Evolutionary conservation across 2,329 filamentous ascomycete species (phyloP).

Genomic region (Fusarium caatingaense): DNA sequence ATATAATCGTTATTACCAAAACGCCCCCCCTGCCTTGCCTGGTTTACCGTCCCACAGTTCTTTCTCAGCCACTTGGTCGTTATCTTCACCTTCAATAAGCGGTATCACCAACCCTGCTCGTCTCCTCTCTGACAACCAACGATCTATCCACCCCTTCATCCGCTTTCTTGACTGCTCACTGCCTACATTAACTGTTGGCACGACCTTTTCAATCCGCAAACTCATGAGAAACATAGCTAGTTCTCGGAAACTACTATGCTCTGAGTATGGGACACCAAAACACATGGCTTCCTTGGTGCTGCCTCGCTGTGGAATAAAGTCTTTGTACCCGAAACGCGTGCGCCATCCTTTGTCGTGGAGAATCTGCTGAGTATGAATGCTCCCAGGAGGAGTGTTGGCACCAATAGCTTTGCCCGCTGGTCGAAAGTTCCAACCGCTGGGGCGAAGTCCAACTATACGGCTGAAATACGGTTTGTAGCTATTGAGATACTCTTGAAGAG

Average conservation of each 20-base stretch:
- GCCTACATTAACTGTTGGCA: conserved; percentile 90
- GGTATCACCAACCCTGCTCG: conserved; percentile 64
- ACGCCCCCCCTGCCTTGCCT: conserved; percentile 53
- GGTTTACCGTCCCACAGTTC: conserved; percentile 56
- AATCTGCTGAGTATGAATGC: conserved; percentile 62
- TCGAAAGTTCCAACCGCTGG: conserved; percentile 93
- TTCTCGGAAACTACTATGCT: conserved; percentile 95
- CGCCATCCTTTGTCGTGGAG: conserved; percentile 77
- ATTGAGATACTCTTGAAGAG: conserved; percentile 88
- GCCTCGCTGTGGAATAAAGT: conserved; percentile 84
- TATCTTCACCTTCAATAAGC: conserved; percentile 55
- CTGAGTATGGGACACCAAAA: conserved; percentile 94
- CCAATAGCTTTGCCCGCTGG: conserved; percentile 70
- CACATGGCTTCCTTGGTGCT: conserved; percentile 85
- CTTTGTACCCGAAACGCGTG: conserved; percentile 74
- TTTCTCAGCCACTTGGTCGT: conserved; percentile 43
- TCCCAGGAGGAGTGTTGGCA: conserved; percentile 61
- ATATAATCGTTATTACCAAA: conserved; percentile 49
- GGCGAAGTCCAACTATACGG: conserved; percentile 89
- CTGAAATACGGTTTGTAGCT: conserved; percentile 84
- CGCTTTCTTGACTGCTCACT: conserved; percentile 66
- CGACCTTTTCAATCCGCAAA: conserved; percentile 85
- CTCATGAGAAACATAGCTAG: conserved; percentile 92
- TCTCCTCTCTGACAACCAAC: conserved; percentile 69
- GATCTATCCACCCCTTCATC: conserved; percentile 74